These are phyloP conservation scores for Smittium mucronatum DNA, from an alignment of 371 early-diverging fungal genomes.

Conservation along the genomic window DNA sequence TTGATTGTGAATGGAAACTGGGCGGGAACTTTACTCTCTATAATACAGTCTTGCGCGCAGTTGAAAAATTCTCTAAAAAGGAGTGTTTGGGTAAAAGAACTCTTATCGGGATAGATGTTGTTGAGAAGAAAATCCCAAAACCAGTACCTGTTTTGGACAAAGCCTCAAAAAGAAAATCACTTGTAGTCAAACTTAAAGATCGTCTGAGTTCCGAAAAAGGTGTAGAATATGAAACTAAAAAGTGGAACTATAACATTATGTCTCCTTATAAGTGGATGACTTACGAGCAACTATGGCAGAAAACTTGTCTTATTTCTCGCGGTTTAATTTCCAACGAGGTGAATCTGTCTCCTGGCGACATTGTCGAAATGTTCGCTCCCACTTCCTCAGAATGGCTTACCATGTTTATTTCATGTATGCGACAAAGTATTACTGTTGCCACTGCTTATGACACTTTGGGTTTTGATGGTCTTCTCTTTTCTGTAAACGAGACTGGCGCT, in stretches of 20 bases:
- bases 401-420: conserved; percentile 32
- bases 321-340: not conserved
- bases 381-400: conserved; percentile 29
- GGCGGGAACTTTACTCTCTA: conserved; percentile 3
- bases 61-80: not conserved
- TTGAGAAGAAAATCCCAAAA: conserved; percentile 2
- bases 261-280: conserved; percentile 3
- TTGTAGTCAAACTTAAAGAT: not conserved
- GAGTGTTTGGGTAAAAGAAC: not conserved
- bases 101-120: not conserved
- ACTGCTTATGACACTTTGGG: conserved; percentile 88
- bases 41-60: not conserved
- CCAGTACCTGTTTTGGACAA: not conserved
- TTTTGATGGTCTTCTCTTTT: conserved; percentile 54
- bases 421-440: conserved; percentile 46
- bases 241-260: not conserved
- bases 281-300: not conserved
- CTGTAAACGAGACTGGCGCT: conserved; percentile 66
- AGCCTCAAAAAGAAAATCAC: not conserved
- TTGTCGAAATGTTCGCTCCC: conserved; percentile 42
- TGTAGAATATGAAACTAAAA: not conserved
- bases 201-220: not conserved
- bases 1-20: not conserved
- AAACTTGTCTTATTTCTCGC: not conserved
- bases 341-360: not conserved